Percentiles rank a stretch among this genome's conserved stretches.
Evolutionary conservation across 805 yeast species (phyloP).

Genomic region (Schizosaccharomyces cryophilus): DNA sequence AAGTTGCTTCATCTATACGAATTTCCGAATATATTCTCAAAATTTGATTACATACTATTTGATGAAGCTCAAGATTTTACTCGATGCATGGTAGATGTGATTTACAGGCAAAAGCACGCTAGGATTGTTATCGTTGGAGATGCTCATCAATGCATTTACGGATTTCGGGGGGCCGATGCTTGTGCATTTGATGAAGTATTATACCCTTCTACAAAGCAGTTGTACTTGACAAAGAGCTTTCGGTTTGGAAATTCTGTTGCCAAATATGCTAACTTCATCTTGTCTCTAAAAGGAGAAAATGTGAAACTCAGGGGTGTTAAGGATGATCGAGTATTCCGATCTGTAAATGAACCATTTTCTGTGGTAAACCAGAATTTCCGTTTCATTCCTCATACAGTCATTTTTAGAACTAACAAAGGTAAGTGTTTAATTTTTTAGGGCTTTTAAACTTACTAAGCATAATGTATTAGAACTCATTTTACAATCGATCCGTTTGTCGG

Average conservation of each 20-base stretch:
- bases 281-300: not conserved
- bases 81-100: not conserved
- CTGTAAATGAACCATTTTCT: not conserved
- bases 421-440: not conserved
- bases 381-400: not conserved
- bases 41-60: not conserved
- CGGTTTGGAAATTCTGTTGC: not conserved
- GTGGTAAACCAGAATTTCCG: not conserved
- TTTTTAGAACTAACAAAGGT: not conserved
- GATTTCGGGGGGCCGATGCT: not conserved
- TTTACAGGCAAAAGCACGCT: not conserved
- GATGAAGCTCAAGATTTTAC: conserved; percentile 1
- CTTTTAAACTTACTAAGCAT: not conserved
- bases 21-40: not conserved
- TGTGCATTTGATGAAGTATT: not conserved
- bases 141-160: conserved; percentile 1
- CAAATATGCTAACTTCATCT: not conserved
- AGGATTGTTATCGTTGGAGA: not conserved
- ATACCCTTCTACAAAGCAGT: not conserved
- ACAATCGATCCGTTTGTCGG: not conserved
- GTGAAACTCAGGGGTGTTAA: not conserved
- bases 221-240: not conserved
- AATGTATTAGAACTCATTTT: not conserved
- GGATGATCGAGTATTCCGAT: not conserved
- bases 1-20: not conserved